These are phyloP conservation scores for Gymnopilus dilepis DNA, from an alignment of 768 basidiomycete species.

Conservation along the genomic window DNA sequence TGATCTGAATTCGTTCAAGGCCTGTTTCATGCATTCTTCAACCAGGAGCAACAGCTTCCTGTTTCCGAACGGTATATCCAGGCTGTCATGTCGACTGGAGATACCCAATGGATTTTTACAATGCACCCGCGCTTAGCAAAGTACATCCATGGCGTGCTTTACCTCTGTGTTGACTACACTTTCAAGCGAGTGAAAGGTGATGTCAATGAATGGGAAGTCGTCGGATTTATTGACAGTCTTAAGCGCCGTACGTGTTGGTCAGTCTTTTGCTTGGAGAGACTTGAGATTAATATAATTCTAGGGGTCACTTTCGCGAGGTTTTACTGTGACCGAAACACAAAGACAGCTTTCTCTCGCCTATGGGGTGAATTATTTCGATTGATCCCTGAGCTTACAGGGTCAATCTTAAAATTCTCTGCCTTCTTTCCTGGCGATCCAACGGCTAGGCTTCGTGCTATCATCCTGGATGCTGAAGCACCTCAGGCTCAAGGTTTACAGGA, in stretches of 20 bases:
- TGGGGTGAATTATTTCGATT: slow-evolving; percentile 19
- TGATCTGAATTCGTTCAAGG: not conserved
- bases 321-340: slow-evolving; percentile 21
- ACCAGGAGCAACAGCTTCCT: not conserved
- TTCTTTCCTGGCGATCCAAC: slow-evolving; percentile 17
- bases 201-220: slow-evolving; percentile 30
- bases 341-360: slow-evolving; percentile 17
- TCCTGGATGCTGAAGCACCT: slow-evolving; percentile 6
- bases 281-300: not conserved
- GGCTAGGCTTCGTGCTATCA: not conserved
- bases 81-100: not conserved
- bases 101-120: slow-evolving; percentile 1
- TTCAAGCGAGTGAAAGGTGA: slow-evolving; percentile 28
- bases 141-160: not conserved
- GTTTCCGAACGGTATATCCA: slow-evolving; percentile 3
- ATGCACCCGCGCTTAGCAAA: not conserved
- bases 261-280: not conserved
- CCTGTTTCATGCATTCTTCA: not conserved
- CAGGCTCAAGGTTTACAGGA: slow-evolving; percentile 7
- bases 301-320: slow-evolving; percentile 22
- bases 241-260: slow-evolving; percentile 15
- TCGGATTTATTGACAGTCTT: slow-evolving; percentile 13
- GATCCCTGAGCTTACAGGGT: slow-evolving; percentile 16
- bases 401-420: slow-evolving; percentile 11
- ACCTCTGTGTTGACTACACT: slow-evolving; percentile 26